Evolutionary conservation across 257 asterid species (phyloP), one percentile per base, ranked within the genome.

Genomic region (Solanum medicagineum): DNA sequence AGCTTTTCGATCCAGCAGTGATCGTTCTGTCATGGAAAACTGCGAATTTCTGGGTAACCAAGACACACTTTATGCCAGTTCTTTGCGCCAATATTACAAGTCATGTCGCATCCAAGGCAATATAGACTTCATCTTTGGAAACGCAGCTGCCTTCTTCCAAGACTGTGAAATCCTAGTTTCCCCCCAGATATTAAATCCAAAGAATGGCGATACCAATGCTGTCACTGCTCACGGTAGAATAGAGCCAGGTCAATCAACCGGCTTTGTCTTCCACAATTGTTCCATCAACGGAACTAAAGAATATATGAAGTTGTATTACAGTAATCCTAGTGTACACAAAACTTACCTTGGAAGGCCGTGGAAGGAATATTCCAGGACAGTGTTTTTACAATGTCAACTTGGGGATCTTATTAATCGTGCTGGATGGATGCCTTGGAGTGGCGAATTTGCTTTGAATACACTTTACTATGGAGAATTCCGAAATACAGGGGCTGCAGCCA

Each of bases 171-270:
- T 92, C 59, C 86, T 89, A 0, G 42, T 92, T 6, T 89, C 93
- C 81, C 92, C 93, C 19, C 90, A 91, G 15, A 90, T 89, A 12
- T 3, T 85, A 26, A 81, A 79, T 9, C 93, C 93, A 0, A 92
- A 88, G 55, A 88, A 88, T 87, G 94, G 94, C 0, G 94, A 90
- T 74, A 90, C 19, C 60, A 90, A 91, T 55, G 91, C 88, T 0
- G 87, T 92, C n/a, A 92, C 94, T 6, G 94, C 94, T 73, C 94
- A 92, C 3, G 91, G 92, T 19, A 86, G 93, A 87, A 84, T 89
- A 12, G 89, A 90, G 32, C 89, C 94, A 1, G 89, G 83, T 32
- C 94, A 92, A 20, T 89, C 92, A 7, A 90, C 92, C 0, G 94
- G 94, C 12, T 90, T 92, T 2, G 92, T 92, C 73, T 90, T 92